Percentiles rank a stretch among this genome's conserved stretches.
These are phyloP conservation scores for Hordeum marinum DNA, from an alignment of 176 grass and related monocot genomes.

Conservation along the genomic window DNA sequence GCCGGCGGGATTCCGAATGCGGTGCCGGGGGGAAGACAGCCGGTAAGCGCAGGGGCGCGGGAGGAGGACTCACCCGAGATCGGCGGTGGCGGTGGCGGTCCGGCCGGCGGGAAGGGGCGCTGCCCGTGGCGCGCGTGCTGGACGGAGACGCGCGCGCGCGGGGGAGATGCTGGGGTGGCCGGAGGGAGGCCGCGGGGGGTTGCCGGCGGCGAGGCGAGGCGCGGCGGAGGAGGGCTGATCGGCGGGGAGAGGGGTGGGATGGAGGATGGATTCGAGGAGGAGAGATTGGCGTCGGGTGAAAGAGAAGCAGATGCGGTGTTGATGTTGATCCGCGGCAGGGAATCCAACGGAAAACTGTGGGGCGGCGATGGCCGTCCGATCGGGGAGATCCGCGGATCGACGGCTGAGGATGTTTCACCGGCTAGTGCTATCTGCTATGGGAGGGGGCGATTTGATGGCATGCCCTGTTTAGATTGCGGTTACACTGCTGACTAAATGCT, in stretches of 20 bases:
- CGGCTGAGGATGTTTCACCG: accelerated
- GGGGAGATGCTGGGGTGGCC: background rate
- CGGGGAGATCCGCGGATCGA: background rate
- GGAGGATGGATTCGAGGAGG: background rate
- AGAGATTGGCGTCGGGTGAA: background rate
- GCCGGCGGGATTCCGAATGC: background rate
- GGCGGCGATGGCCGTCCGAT: background rate
- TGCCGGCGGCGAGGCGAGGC: background rate
- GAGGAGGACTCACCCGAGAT: background rate
- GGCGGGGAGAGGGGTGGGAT: background rate
- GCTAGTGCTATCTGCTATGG: background rate
- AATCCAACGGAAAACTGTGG: constrained; percentile 2
- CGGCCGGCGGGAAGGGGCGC: background rate
- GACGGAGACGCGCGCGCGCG: background rate
- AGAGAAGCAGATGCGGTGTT: background rate
- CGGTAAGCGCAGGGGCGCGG: background rate
- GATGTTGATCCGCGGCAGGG: background rate
- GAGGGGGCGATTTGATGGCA: background rate
- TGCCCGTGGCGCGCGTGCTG: background rate
- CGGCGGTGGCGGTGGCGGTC: background rate
- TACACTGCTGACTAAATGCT: no score
- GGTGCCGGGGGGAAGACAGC: no score
- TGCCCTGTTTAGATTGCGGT: background rate
- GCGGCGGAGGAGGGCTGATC: background rate
- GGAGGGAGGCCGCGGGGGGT: background rate